Evolutionary conservation across 1,139 yeast species (phyloP), one percentile per base, ranked within the genome.

Genomic region (Yamadazyma triangularis): DNA sequence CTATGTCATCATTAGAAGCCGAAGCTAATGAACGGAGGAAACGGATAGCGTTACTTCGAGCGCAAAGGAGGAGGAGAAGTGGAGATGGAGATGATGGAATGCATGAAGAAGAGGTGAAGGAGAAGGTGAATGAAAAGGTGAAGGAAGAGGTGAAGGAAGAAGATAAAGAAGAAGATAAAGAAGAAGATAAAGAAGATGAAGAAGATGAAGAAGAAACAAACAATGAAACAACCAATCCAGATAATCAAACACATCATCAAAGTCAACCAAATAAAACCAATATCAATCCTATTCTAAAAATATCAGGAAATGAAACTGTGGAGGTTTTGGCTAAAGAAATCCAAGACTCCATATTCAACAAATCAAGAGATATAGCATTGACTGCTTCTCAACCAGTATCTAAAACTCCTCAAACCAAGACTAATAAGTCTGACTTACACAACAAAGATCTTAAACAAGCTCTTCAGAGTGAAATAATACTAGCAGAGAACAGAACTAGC

Each of bases 381-480:
- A 11, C 21, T 8, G 37, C 32, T 10, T 23, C 29, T 6, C n/a
- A n/a, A n/a, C n/a, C n/a, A n/a, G n/a, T n/a, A n/a, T n/a, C n/a
- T n/a, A n/a, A n/a, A n/a, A n/a, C n/a, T n/a, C n/a, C n/a, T n/a
- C n/a, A n/a, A n/a, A 19, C 28, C 5, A n/a, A 18, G 4, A 9
- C 15, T 25, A 12, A 4, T 11, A 19, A 23, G 11, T 26, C 20
- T 7, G 20, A 18, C 9, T 9, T 25, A 9, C 19, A 34, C 20
- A 47, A 39, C 15, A 38, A 47, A 29, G 70, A 64, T 32, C 48
- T 67, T 30, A 58, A 58, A 35, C 40, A 44, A 10, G 65, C 64
- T 24, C 34, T 67, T 20, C 42, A 44, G 4, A 40, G 39, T 8
- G 58, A 61, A 25, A 43, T 55, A 20, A 42, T 46, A 15, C 41